phyloP scores from a whole-genome alignment of 495 filamentous ascomycete species.

The Aspergillus heteromorphus region DNA sequence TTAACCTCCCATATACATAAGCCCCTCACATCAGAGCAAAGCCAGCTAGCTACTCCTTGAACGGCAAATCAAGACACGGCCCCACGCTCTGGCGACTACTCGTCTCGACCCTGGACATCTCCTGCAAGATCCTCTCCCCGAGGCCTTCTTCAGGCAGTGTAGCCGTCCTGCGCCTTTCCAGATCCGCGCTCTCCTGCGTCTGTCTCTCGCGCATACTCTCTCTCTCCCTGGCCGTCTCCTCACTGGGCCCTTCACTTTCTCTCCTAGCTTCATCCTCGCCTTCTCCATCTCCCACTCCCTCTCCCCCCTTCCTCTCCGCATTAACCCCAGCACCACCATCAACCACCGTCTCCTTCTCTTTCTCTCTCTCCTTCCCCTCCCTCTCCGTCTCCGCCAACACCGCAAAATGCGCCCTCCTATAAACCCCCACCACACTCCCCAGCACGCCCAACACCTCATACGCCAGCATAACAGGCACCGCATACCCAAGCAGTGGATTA shows the following conservation, averaged over 20 bases:
- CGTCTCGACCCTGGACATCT: constrained; percentile 1
- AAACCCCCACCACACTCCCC: constrained; percentile 33
- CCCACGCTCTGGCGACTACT: background rate
- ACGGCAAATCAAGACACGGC: constrained; percentile 2
- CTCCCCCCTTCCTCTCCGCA: constrained; percentile 13
- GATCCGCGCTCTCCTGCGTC: background rate
- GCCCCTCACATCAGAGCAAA: too few species aligned
- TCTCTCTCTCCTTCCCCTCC: constrained; percentile 22
- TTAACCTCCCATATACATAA: too few species aligned
- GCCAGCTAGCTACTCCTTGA: constrained; percentile 1
- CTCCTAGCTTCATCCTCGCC: constrained; percentile 20
- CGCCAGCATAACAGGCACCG: constrained; percentile 6
- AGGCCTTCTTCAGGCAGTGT: background rate
- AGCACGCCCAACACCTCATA: constrained; percentile 27
- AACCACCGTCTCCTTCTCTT: background rate
- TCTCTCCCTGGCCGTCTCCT: background rate
- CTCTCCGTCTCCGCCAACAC: constrained; percentile 25
- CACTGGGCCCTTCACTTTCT: constrained; percentile 6
- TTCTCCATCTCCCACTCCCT: constrained; percentile 18
- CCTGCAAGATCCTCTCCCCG: background rate
- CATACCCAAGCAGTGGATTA: constrained; percentile 5
- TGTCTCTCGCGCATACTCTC: background rate
- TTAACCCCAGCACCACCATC: too few species aligned
- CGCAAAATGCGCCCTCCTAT: constrained; percentile 34
- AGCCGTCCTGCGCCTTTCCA: background rate